Base-by-base conservation (phyloP, 495 filamentous ascomycete species). In the Talaromyces liani region DNA sequence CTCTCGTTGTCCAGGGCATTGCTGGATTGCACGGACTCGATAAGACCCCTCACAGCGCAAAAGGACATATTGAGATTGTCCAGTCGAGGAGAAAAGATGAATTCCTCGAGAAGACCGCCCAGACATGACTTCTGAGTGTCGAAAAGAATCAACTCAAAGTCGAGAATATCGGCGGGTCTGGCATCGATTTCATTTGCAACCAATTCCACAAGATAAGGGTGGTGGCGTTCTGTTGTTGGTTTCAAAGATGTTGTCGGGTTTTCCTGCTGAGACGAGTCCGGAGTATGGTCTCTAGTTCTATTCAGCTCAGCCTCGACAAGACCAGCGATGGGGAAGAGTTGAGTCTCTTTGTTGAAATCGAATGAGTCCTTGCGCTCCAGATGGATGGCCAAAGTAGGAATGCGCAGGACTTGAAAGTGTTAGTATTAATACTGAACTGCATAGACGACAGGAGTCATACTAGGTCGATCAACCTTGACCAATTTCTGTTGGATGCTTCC, bases 31-130 rank as follows among this genome's bases (percentile, higher is more conserved):
- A 93, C 74, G 1, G 92, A 96, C 45, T 87, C 81, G 68, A 98
- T 92, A 62, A 99, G 80, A 65, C 89, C 91, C 66, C 86, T 79
- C 41, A 89, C 84, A 67, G 87, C 86, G 76, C 94, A 98, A 79
- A 89, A 97, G 18, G 93, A 91, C 91, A 96, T 96, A 73, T 88
- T 88, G 24, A 97, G 81, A 72, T 99, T 98, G 75, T 99, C 94
- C 60, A 99, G 83, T 25, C 94, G 88, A 33, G 91, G 84, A 7
- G 92, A 96, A 77, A 91, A 96, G 73, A 98, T 93, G 67, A 99
- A 87, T 75, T 99, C 94, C 68, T 96, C 88, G 70, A 91, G 88
- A 61, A 99, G 72, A 22, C 94, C 94, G 63, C 95, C 95, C 16
- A 98, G 84, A 70, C 86, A 89, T 9, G 92, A 81, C 71, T 91